phyloP scores from a whole-genome alignment of 805 yeast species.

The Candida gorgasii region DNA sequence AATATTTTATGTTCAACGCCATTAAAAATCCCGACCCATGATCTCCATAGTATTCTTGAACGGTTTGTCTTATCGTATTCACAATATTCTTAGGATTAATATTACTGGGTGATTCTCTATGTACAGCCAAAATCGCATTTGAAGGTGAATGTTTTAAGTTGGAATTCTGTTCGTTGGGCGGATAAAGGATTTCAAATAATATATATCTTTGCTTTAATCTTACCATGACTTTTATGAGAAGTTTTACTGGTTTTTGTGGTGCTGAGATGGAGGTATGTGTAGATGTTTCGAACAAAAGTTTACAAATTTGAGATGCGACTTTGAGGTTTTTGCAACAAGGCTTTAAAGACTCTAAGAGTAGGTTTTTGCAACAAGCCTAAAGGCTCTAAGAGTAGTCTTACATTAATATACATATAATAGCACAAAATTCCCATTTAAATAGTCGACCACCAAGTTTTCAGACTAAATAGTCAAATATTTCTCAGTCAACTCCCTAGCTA shows the following conservation, averaged over 20 bases:
- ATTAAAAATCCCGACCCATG: conserved; percentile 68
- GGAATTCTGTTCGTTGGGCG: conserved; percentile 52
- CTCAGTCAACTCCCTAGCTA: conserved; percentile 67
- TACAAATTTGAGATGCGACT: too few species aligned
- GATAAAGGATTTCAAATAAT: conserved; percentile 75
- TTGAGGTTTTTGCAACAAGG: too few species aligned
- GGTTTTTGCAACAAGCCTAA: too few species aligned
- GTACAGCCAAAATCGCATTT: conserved; percentile 47
- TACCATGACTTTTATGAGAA: too few species aligned
- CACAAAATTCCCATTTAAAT: too few species aligned
- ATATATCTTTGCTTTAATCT: conserved; percentile 84
- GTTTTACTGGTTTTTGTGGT: conserved; percentile 24
- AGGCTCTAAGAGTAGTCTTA: too few species aligned
- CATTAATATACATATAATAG: too few species aligned
- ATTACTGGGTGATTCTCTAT: conserved; percentile 49
- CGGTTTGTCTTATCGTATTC: conserved; percentile 52
- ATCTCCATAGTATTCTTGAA: conserved; percentile 76
- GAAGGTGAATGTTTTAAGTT: conserved; percentile 26
- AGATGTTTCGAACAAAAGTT: too few species aligned
- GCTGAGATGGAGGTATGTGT: too few species aligned
- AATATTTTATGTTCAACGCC: conserved; percentile 70
- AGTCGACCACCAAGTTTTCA: too few species aligned
- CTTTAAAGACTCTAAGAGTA: too few species aligned
- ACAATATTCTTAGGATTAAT: conserved; percentile 53
- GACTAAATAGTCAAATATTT: conserved; percentile 54